Base-by-base conservation (phyloP, 805 yeast genomes). In the Saccharomycopsis oosterbeekiorum region DNA sequence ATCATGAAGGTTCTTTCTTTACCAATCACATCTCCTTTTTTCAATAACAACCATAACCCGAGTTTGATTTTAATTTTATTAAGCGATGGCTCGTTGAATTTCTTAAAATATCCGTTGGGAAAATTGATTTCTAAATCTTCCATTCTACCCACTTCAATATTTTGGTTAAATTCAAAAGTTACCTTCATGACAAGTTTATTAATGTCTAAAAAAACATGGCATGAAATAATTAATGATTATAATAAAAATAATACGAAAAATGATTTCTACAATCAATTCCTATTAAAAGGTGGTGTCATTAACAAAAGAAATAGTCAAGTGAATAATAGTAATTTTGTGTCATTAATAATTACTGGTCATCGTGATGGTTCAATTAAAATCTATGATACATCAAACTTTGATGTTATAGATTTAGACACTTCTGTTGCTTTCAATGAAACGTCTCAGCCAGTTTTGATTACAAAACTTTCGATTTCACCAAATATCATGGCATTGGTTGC, bases 11-110 rank as follows among this genome's bases (percentile, higher is more conserved):
- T 85, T 64, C 65, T 82, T 24, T 79, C 87, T 57, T 68, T 93
- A 66, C 79, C 87, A 41, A 73, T 78, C 64, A 67, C 80, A 64
- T 82, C 88, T 5, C 97, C 97, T 0, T 87, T 84, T 71, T 91
- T 88, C 72, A 77, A 78, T 47, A 97, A 97, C 0, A 79, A 84
- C 63, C 96, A 88, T 71, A 84, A 88, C 68, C 97, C 98, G 0
- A 70, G 78, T 1, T 77, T 82, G 64, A 70, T 90, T 1, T 71
- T 91, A 4, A 75, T 87, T 4, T 69, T 85, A 2, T 71, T 86
- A 24, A 82, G 80, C 54, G 77, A 83, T 61, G 93, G 94, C 2
- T 84, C 87, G 19, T 68, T 90, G 42, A 84, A 84, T 67, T 76
- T 87, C 26, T 65, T 87, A 64, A 73, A 80, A 50, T 85, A 79